A percentile compares a stretch with the other conserved stretches of the same genome.
Conservation (phyloP, 306 rosid genomes). For the Luffa aegyptiaca region DNA sequence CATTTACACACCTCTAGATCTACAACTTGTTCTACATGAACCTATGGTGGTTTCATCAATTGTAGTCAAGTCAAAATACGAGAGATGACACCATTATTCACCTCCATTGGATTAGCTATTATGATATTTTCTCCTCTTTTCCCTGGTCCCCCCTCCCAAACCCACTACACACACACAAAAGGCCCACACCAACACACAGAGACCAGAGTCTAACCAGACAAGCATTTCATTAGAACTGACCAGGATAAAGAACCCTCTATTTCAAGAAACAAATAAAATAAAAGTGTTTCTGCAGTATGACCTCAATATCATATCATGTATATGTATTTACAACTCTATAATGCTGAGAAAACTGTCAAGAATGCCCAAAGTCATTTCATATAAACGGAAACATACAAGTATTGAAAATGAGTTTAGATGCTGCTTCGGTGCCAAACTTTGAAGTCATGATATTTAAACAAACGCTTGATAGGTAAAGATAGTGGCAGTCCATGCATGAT, state of each 20-base stretch:
- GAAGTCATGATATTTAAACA: neutral
- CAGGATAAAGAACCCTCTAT: neutral
- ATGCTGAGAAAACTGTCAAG: neutral
- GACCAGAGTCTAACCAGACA: neutral
- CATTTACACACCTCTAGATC: neutral
- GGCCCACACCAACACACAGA: neutral
- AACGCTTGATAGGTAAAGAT: neutral
- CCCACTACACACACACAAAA: too few species aligned
- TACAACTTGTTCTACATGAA: neutral
- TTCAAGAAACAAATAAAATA: neutral
- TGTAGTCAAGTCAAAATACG: neutral
- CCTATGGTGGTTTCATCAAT: neutral
- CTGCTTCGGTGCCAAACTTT: neutral
- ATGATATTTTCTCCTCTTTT: neutral
- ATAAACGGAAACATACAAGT: neutral
- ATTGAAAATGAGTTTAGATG: neutral
- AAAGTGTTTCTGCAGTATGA: neutral
- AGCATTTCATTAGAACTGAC: neutral
- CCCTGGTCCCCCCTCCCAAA: neutral
- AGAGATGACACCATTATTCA: neutral
- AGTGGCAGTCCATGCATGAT: neutral
- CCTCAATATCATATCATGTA: neutral
- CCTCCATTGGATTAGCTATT: neutral
- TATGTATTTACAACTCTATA: neutral
- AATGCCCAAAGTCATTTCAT: neutral